Base-by-base conservation (phyloP, 441 rosid genomes). In the Euphorbia corollata region DNA sequence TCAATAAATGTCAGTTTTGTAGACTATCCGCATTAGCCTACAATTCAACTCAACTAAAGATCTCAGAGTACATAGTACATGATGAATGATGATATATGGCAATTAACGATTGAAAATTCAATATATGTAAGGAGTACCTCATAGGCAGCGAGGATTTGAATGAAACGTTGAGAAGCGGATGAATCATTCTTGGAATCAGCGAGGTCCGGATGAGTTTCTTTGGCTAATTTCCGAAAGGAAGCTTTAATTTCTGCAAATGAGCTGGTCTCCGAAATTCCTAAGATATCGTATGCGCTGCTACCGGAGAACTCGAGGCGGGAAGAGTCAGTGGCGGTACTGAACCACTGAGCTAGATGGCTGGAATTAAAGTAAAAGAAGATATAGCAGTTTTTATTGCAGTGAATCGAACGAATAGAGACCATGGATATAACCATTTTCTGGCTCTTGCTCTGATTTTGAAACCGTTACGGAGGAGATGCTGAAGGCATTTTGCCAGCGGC, bases 191-290 rank as follows among this genome's bases (percentile, higher is more conserved):
- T 74, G 0, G 83, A 69, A 11, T 77, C 71, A 4, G 82, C 78
- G 57, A 91, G 79, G 77, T 93, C 99, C 4, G 99, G 99, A 70
- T 91, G 99, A 78, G 96, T 91, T 74, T 91, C 85, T 65, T 93
- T 93, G 47, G 97, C 97, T 59, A 93, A 75, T 75, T 79, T 85
- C 43, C 83, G 86, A 80, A 93, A 91, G 50, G 97, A 91, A 9
- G 88, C 86, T 65, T 93, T 93, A 77, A 93, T 93, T 72, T 93
- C 95, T 10, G 86, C 68, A 74, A 83, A 85, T 11, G 97, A 89
- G 72, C 97, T 76, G 65, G 80, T 67, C 77, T 81, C 88, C 22
- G 90, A 63, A 67, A 89, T 85, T 39, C 85, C 88, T 63, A 93
- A 83, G 72, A 93, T 82, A 58, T 76, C 80, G 80, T 93, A 91